Base-by-base conservation (phyloP, 2,329 filamentous ascomycete genomes). In the Endothia cerciana region DNA sequence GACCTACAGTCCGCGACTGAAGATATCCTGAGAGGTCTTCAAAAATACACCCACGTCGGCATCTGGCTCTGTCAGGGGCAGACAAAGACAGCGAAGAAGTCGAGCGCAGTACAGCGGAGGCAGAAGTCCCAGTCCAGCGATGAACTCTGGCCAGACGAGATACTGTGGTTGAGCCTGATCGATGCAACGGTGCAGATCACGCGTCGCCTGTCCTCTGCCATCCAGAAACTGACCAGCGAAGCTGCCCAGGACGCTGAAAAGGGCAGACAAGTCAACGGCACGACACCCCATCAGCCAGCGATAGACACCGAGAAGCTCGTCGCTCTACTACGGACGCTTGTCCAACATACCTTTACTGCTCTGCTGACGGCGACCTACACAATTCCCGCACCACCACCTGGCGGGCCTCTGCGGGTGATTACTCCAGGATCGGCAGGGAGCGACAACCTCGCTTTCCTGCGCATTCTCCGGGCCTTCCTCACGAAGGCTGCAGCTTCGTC, bases 51-150 rank as follows among this genome's bases (percentile, higher is more conserved):
- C 1, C 90, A 93, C 69, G 92, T 99, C 1, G 95, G 96, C 17
- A 94, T 97, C 60, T 99, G 95, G 95, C 82, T 99, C 15, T 98
- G 95, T 72, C 92, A 96, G 77, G 88, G 90, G 1, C 93, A 97
- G 74, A 92, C 87, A 59, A 91, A 90, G 72, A 85, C 84, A 0
- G 77, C 81, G 6, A 83, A 80, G 66, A 78, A 79, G 66, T 72
- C 75, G 62, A 81, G 77, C 69, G 76, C 78, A 25, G 78, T 85
- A 4, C 77, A 86, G 60, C 81, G 88, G 70, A 86, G 77, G 76
- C 86, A 77, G 67, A 84, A 85, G 64, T 72, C 77, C 3, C 71
- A 77, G 5, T 71, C 77, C 1, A 76, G 75, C 1, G 80, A 82
- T 49, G 75, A 77, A 0, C 79, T 90, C 13, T 82, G 82, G 1